These are phyloP conservation scores for Corrigiola litoralis DNA, from an alignment of 179 eudicot genomes.

Conservation along the genomic window DNA sequence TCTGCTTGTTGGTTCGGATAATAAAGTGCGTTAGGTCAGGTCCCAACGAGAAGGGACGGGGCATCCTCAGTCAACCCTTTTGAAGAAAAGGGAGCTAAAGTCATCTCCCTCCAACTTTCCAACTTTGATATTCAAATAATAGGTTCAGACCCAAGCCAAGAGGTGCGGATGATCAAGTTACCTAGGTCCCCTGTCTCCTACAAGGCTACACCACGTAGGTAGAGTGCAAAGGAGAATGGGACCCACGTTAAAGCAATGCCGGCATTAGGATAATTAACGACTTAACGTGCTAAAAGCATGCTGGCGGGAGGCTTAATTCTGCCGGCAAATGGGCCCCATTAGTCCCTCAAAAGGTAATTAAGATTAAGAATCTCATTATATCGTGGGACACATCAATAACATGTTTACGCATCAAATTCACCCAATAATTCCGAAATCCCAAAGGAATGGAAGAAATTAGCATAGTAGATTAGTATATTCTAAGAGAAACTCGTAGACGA, in stretches of 20 bases:
- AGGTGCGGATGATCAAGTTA: conserved; percentile 2
- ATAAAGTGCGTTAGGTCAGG: no score
- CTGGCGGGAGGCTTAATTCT: conserved; percentile 19
- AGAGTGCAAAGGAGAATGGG: neutral
- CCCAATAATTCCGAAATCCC: no score
- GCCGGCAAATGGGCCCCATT: conserved; percentile 9
- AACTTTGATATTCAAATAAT: neutral
- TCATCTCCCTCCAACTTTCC: conserved; percentile 9
- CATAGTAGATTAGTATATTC: no score
- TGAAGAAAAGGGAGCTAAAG: no score
- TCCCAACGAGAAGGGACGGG: no score
- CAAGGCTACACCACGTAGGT: conserved; percentile 4
- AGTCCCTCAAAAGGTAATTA: neutral
- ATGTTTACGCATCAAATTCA: neutral
- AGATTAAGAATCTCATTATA: neutral
- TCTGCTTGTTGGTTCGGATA: no score
- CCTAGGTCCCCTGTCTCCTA: conserved; percentile 9
- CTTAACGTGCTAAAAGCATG: conserved; percentile 25
- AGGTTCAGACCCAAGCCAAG: conserved; percentile 1
- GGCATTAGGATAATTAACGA: neutral
- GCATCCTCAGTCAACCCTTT: no score
- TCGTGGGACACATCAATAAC: neutral
- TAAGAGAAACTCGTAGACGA: no score
- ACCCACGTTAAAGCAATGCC: neutral
- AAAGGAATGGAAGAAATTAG: no score